Percentiles rank a stretch among this genome's conserved stretches.
These are phyloP conservation scores for Rhypophila decipiens DNA, from an alignment of 495 filamentous ascomycete genomes.

Conservation along the genomic window DNA sequence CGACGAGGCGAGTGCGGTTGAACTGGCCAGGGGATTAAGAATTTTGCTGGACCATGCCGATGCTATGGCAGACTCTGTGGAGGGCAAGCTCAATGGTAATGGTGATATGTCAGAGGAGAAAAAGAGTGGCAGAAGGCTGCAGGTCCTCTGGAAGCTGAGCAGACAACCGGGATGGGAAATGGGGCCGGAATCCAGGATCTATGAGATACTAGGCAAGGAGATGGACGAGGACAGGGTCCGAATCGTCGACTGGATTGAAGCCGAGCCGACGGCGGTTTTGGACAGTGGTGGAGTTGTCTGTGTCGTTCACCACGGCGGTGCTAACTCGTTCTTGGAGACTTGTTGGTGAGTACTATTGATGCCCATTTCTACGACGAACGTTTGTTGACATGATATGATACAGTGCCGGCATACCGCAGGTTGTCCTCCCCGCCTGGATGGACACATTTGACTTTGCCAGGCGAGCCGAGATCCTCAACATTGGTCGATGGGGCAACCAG, in stretches of 20 bases:
- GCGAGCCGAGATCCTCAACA: slow-evolving; percentile 43
- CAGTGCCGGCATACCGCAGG: slow-evolving; percentile 44
- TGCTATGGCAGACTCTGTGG: slow-evolving; percentile 6
- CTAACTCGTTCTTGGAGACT: slow-evolving; percentile 40
- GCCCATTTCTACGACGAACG: neutral
- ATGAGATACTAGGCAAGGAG: slow-evolving; percentile 11
- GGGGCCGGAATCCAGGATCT: slow-evolving; percentile 5
- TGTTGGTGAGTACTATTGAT: slow-evolving; percentile 18
- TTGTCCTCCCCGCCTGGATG: slow-evolving; percentile 48
- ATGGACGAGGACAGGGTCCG: slow-evolving; percentile 19
- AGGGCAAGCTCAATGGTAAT: slow-evolving; percentile 4
- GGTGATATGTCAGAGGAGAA: no score
- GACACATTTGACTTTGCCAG: slow-evolving; percentile 50
- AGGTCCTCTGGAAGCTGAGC: slow-evolving; percentile 41
- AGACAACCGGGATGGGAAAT: slow-evolving; percentile 6
- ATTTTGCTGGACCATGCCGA: slow-evolving; percentile 19
- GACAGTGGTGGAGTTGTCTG: slow-evolving; percentile 28
- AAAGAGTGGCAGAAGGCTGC: no score
- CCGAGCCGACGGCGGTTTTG: slow-evolving; percentile 32
- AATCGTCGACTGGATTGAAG: slow-evolving; percentile 31
- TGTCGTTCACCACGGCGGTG: slow-evolving; percentile 40
- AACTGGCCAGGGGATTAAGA: slow-evolving; percentile 32
- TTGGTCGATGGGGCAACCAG: slow-evolving; percentile 43
- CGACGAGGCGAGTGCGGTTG: slow-evolving; percentile 7
- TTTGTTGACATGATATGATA: neutral